Evolutionary conservation across 2,329 filamentous ascomycete species (phyloP), one percentile per base, ranked within the genome.

Genomic region (Phaeosphaeriaceae sp.): DNA sequence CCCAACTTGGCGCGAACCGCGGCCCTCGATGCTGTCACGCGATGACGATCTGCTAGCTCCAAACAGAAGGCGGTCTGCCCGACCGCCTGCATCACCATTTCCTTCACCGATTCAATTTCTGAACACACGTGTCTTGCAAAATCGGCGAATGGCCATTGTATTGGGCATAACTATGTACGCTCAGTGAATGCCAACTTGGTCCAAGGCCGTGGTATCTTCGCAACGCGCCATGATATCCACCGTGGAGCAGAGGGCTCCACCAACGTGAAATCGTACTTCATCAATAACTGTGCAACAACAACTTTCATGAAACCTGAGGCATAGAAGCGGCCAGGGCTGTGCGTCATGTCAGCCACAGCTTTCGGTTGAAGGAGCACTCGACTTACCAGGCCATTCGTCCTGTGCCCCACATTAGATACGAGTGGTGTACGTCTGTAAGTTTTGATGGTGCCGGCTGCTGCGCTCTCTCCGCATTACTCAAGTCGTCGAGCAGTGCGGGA

Each of bases 301-400:
- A 31, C 25, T 31, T 46, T 31, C 25, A 31, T 31, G 25, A 31
- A 31, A 11, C 6, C 25, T 6, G 25, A 31, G 25, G 56, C 51
- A 36, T 54, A 58, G 27, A 54, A 54, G 24, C 56, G 36, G 6
- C 56, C 51, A 21, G 56, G 51, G 47, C 55, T 57, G 19, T 2
- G n/a, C 36, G 6, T 2, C n/a, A 20, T 19, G 11, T 31, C 36
- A 21, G 6, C 6, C 13, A 27, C n/a, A n/a, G 44, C 17, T 13
- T 25, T 13, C 20, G n/a, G 31, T n/a, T n/a, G n/a, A n/a, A n/a
- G n/a, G n/a, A n/a, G n/a, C n/a, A n/a, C n/a, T n/a, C n/a, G n/a
- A 58, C 51, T 31, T 31, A 31, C 25, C 57, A 60, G 10, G 57
- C 54, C 45, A 54, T 60, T 1, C 48, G 33, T 11, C 57, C 57